Evolutionary conservation across 2,329 filamentous ascomycete species (phyloP).

Genomic region (Aspergillus tubingensis): DNA sequence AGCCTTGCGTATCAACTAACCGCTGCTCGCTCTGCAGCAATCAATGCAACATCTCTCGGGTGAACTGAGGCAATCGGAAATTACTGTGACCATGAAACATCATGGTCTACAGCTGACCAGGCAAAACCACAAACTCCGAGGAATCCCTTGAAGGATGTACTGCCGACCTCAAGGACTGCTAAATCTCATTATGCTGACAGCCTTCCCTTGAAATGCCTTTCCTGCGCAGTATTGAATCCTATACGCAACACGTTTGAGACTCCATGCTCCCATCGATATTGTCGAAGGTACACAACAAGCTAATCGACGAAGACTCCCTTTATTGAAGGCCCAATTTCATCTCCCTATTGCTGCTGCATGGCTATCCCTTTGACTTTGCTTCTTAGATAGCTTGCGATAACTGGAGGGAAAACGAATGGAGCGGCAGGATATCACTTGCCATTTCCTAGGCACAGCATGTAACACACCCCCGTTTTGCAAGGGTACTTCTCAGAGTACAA

Average conservation of each 20-base stretch:
- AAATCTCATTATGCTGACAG: not conserved
- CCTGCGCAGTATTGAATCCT: conserved; percentile 8
- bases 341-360: conserved; percentile 31
- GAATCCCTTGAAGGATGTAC: not conserved
- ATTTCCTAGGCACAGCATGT: too few relatives aligned
- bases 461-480: too few relatives aligned
- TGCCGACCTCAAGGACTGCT: conserved; percentile 3
- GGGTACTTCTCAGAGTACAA: too few relatives aligned
- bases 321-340: conserved; percentile 28
- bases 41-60: conserved; percentile 1
- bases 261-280: conserved; percentile 27
- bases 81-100: not conserved
- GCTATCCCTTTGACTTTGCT: conserved; percentile 18
- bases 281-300: conserved; percentile 21
- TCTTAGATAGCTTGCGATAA: not conserved
- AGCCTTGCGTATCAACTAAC: conserved; percentile 2
- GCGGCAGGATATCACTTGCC: not conserved
- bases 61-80: not conserved
- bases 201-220: conserved; percentile 3
- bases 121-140: not conserved
- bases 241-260: not conserved
- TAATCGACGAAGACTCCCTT: conserved; percentile 21
- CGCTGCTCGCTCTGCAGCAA: not conserved
- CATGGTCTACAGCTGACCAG: not conserved
- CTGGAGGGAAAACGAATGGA: conserved; percentile 28